These are phyloP conservation scores for Pyrenophora teres DNA, from an alignment of 2,329 filamentous ascomycete genomes.

Conservation along the genomic window DNA sequence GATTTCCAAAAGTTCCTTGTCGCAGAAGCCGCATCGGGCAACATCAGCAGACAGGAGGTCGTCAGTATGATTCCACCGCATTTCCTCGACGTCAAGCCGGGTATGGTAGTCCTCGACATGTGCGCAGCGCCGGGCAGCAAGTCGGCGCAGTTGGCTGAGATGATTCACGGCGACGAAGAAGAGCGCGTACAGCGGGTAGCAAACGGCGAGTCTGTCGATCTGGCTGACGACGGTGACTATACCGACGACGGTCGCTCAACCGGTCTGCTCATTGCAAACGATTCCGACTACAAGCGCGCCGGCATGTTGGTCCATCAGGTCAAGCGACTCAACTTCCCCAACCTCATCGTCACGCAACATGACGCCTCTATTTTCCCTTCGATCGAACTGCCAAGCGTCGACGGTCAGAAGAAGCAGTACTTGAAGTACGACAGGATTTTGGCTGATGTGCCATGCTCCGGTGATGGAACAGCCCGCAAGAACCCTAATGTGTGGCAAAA, in stretches of 20 bases:
- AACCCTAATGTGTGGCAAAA: conserved; percentile 94
- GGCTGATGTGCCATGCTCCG: conserved; percentile 95
- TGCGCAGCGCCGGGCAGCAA: conserved; percentile 98
- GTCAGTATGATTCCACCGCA: conserved; percentile 99
- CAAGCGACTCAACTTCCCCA: conserved; percentile 94
- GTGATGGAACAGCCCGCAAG: conserved; percentile 91
- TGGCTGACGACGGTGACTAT: conserved; percentile 58
- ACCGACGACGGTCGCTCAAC: conserved; percentile 84
- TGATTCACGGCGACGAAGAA: conserved; percentile 92
- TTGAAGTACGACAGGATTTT: conserved; percentile 97
- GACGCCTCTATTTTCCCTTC: conserved; percentile 95
- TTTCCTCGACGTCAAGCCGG: conserved; percentile 85
- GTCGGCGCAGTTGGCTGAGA: conserved; percentile 91
- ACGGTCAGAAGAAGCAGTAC: conserved; percentile 66
- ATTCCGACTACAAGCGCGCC: conserved; percentile 93
- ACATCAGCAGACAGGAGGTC: conserved; percentile 95
- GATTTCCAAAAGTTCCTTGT: conserved; percentile 98
- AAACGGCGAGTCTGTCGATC: conserved; percentile 64
- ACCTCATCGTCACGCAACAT: conserved; percentile 96
- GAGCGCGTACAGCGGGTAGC: conserved; percentile 76
- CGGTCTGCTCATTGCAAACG: conserved; percentile 91
- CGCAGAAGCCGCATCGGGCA: conserved; percentile 94
- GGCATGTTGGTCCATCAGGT: conserved; percentile 98
- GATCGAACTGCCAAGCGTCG: conserved; percentile 74
- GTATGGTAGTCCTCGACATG: conserved; percentile 92